A percentile compares a stretch with the other conserved stretches of the same genome.
These are phyloP conservation scores for Zea luxurians DNA, from an alignment of 176 grass and related monocot genomes.

Conservation along the genomic window DNA sequence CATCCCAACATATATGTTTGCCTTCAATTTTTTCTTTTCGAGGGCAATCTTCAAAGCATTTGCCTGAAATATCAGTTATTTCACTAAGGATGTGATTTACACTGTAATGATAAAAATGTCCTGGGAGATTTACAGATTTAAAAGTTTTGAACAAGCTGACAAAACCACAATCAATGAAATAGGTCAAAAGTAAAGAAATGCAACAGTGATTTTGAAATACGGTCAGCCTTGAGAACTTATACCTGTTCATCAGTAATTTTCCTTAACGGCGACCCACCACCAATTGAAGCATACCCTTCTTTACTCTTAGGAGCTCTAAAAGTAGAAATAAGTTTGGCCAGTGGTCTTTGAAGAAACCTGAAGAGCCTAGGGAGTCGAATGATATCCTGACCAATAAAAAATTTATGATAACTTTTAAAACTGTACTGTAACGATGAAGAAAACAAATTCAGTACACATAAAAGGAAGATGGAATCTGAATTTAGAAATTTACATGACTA, in stretches of 20 bases:
- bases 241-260: slow-evolving; percentile 99
- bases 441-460: slow-evolving; percentile 8
- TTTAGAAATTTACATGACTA: background rate
- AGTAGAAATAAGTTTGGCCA: slow-evolving; percentile 90
- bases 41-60: slow-evolving; percentile 75
- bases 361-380: slow-evolving; percentile 90
- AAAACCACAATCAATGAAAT: background rate
- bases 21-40: slow-evolving; percentile 67
- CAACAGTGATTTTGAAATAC: slow-evolving; percentile 1
- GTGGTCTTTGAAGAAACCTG: slow-evolving; percentile 90
- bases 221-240: slow-evolving; percentile 11
- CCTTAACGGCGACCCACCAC: slow-evolving; percentile 89
- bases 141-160: background rate
- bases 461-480: background rate
- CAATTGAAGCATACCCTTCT: slow-evolving; percentile 93
- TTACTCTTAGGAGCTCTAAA: slow-evolving; percentile 97
- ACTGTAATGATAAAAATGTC: slow-evolving; percentile 1
- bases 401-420: background rate
- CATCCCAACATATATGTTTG: slow-evolving; percentile 94
- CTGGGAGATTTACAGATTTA: background rate
- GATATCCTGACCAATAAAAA: slow-evolving; percentile 69
- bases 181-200: background rate
- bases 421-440: background rate
- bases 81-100: slow-evolving; percentile 22
- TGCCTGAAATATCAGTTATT: slow-evolving; percentile 52